Conservation (phyloP, 208 protist species). For the Crithidia thermophila region DNA sequence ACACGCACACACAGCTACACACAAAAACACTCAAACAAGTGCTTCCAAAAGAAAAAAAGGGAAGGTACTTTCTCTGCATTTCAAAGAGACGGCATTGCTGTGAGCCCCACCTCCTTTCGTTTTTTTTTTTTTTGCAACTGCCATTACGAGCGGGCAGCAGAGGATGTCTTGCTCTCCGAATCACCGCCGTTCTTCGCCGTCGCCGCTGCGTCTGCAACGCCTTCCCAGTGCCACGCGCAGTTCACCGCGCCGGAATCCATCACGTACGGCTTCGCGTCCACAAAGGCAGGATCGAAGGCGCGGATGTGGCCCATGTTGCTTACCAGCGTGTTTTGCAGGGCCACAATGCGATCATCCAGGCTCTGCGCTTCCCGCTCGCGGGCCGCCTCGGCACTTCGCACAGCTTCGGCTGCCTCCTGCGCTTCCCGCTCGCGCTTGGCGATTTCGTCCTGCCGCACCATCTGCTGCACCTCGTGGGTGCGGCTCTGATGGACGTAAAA, state of each 20-base stretch:
- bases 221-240: conserved; percentile 70
- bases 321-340: conserved; percentile 63
- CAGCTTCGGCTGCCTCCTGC: conserved; percentile 27
- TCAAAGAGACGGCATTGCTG: too few relatives aligned
- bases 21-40: background rate
- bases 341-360: conserved; percentile 66
- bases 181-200: background rate
- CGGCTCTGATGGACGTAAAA: conserved; percentile 88
- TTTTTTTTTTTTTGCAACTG: too few relatives aligned
- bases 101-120: too few relatives aligned
- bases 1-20: background rate
- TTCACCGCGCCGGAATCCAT: conserved; percentile 73
- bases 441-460: conserved; percentile 75
- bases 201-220: background rate
- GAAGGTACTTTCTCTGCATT: too few relatives aligned
- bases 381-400: conserved; percentile 3
- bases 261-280: conserved; percentile 65
- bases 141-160: background rate
- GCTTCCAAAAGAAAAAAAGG: background rate
- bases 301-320: conserved; percentile 69
- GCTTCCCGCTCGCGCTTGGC: conserved; percentile 55
- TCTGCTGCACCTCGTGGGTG: conserved; percentile 79
- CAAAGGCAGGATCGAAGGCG: conserved; percentile 67
- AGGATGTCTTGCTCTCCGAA: background rate
- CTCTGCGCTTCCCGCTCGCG: conserved; percentile 24